These are phyloP conservation scores for Kluyveromyces sp. DNA, from an alignment of 1,139 yeast species.

Conservation along the genomic window DNA sequence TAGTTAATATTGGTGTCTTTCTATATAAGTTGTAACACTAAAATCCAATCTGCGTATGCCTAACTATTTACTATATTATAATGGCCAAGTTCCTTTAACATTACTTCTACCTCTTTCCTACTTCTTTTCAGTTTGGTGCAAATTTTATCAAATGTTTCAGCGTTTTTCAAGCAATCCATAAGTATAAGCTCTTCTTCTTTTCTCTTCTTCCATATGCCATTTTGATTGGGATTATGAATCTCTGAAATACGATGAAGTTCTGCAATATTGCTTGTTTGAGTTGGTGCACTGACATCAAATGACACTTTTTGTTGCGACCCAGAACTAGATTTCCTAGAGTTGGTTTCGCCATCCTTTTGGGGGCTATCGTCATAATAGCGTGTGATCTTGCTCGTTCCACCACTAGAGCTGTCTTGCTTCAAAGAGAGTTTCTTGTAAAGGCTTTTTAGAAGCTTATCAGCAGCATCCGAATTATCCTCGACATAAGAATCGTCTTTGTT, in stretches of 20 bases:
- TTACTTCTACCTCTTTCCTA: conserved; percentile 44
- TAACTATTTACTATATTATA: conserved; percentile 31
- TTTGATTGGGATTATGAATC: conserved; percentile 11
- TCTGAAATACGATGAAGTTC: conserved; percentile 24
- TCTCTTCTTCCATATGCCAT: conserved; percentile 16
- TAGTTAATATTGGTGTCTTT: background rate
- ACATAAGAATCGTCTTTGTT: conserved; percentile 3
- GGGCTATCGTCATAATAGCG: conserved; percentile 2
- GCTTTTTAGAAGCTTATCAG: conserved; percentile 23
- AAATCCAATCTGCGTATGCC: background rate
- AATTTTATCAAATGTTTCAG: conserved; percentile 62
- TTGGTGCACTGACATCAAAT: conserved; percentile 14
- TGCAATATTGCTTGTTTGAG: conserved; percentile 10
- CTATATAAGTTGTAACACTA: conserved; percentile 2
- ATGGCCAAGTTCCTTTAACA: conserved; percentile 37
- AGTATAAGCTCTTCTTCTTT: conserved; percentile 35
- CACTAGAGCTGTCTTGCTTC: conserved; percentile 7
- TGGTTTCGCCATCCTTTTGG: background rate
- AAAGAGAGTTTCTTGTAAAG: conserved; percentile 22
- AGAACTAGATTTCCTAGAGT: conserved; percentile 9
- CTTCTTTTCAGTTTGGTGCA: conserved; percentile 61
- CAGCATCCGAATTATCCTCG: conserved; percentile 14
- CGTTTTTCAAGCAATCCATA: conserved; percentile 44
- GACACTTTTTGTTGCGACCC: conserved; percentile 21
- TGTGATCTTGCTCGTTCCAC: conserved; percentile 7